Evolutionary conservation across 2,329 filamentous ascomycete genomes (phyloP), one percentile per base, ranked within the genome.

Genomic region (Monosporascus sp.): DNA sequence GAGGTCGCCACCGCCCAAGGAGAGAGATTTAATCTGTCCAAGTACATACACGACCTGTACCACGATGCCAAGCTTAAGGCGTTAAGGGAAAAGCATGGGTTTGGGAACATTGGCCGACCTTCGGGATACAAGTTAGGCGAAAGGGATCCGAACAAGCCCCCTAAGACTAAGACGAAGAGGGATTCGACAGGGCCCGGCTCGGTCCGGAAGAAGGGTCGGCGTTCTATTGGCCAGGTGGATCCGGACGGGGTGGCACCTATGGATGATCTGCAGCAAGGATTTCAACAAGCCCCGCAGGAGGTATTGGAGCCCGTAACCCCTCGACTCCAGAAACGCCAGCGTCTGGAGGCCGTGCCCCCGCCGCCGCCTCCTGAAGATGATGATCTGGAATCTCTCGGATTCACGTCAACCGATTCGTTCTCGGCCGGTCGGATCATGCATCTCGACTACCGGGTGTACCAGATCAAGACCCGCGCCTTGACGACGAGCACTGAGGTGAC

Each of bases 21-120:
- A 1, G 60, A 74, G 2, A 68, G 69, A 17, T 83, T 83, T 59
- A 80, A 74, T 60, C 65, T 83, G 20, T 72, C 74, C 45, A 74
- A 72, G 59, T 77, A 73, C 2, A 72, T 79, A 1, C 75, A 80
- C 49, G 74, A 80, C 58, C 73, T 83, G 20, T 84, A 83, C 56
- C 78, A 81, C 57, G 81, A 84, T 58, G 65, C 68, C 0, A 82
- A 82, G 61, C 65, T 83, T 1, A 70, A 73, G 15, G 64, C 69
- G 1, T 65, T 83, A 8, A 73, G 81, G 7, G 65, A 69, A 24
- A 78, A 79, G 65, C 76, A 78, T 53, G 81, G 81, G 0, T 81
- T 77, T 54, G 78, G 79, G 48, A 82, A 79, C 56, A 82, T 83
- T 6, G 81, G 81, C 7, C 71, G 81, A 0, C 81, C 81, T 0